These are phyloP conservation scores for Peniophora sp. DNA, from an alignment of 1,284 basidiomycete genomes.

Conservation along the genomic window DNA sequence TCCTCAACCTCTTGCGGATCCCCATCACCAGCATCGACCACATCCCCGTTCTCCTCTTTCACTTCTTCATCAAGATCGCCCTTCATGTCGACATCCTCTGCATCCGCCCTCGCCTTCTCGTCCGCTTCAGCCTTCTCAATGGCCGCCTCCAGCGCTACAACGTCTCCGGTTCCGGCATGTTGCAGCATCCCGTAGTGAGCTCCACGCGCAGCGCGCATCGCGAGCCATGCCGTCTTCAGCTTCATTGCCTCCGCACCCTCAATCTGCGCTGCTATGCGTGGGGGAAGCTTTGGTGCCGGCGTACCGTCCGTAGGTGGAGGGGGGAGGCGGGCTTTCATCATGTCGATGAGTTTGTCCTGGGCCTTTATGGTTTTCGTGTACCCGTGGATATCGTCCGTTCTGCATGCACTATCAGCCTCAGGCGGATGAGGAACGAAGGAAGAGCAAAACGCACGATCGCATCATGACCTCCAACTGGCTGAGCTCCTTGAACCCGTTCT, in stretches of 20 bases:
- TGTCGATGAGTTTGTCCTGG: conserved; percentile 11
- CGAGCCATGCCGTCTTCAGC: conserved; percentile 68
- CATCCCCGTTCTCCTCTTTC: conserved; percentile 5
- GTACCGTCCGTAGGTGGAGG: conserved; percentile 6
- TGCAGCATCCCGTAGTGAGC: conserved; percentile 63
- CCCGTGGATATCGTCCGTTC: conserved; percentile 63
- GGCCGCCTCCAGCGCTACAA: conserved; percentile 53
- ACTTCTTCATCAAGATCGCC: neutral
- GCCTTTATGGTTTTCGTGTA: conserved; percentile 60
- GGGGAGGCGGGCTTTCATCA: conserved; percentile 16
- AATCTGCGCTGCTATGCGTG: conserved; percentile 4
- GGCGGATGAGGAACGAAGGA: conserved; percentile 3
- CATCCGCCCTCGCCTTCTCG: conserved; percentile 1
- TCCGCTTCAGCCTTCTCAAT: conserved; percentile 47
- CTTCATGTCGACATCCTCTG: conserved; percentile 4
- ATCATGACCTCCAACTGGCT: conserved; percentile 42
- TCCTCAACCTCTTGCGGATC: conserved; percentile 27
- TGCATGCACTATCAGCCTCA: conserved; percentile 17
- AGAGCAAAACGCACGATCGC: conserved; percentile 49
- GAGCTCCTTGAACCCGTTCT: conserved; percentile 63
- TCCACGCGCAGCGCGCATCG: conserved; percentile 67
- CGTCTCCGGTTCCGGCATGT: conserved; percentile 74
- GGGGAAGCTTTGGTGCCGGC: conserved; percentile 1
- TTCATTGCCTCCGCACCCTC: conserved; percentile 42
- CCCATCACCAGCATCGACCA: neutral